Evolutionary conservation across 73 alveolate species (phyloP).

Genomic region (Stentor coeruleus): DNA sequence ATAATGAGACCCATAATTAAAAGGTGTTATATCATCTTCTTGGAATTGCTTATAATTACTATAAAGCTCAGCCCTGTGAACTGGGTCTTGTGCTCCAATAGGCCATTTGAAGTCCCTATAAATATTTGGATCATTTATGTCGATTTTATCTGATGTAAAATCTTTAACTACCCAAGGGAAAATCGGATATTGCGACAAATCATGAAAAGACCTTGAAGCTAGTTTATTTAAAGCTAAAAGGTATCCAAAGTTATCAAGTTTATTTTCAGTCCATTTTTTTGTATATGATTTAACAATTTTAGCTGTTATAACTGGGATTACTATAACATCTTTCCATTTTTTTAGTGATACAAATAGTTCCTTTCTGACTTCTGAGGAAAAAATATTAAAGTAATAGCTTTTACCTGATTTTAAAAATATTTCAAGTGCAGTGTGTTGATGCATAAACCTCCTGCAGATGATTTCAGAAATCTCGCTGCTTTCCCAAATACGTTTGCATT

Average conservation of each 20-base stretch:
- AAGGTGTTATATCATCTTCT: slow-evolving; percentile 50
- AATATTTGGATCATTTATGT: slow-evolving; percentile 24
- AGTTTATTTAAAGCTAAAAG: slow-evolving; percentile 54
- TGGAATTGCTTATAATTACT: slow-evolving; percentile 1
- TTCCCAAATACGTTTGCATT: background rate
- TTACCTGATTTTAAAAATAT: slow-evolving; percentile 20
- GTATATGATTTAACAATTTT: background rate
- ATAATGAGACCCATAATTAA: slow-evolving; percentile 95
- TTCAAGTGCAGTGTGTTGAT: slow-evolving; percentile 16
- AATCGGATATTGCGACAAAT: slow-evolving; percentile 71
- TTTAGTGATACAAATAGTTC: background rate
- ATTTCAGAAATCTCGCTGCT: slow-evolving; percentile 3
- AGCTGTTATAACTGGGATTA: background rate
- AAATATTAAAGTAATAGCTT: slow-evolving; percentile 19
- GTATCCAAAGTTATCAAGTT: slow-evolving; percentile 60
- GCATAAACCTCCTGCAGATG: slow-evolving; percentile 8
- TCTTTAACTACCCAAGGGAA: slow-evolving; percentile 79
- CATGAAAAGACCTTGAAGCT: slow-evolving; percentile 63
- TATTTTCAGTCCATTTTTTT: background rate
- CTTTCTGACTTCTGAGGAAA: background rate
- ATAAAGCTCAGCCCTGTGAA: background rate
- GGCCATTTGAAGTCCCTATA: slow-evolving; percentile 37
- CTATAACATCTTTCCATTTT: background rate
- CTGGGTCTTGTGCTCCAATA: slow-evolving; percentile 46
- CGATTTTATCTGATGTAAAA: slow-evolving; percentile 36